phyloP scores from a whole-genome alignment of 2,329 filamentous ascomycete genomes.

The Penicillium sp. region DNA sequence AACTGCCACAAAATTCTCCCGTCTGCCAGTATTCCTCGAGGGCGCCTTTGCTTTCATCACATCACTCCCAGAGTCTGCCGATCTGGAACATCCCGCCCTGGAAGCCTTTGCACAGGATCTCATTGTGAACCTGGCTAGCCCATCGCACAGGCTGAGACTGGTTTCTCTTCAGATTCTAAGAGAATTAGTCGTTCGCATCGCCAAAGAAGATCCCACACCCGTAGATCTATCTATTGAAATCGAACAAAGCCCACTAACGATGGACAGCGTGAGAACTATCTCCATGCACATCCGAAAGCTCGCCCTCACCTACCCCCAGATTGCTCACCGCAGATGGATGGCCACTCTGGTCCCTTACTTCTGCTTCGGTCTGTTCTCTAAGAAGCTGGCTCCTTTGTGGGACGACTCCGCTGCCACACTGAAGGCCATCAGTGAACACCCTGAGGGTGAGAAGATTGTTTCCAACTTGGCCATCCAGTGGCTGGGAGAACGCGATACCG shows the following conservation, averaged over 20 bases:
- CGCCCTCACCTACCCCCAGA: conserved; percentile 62
- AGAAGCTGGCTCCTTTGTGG: conserved; percentile 83
- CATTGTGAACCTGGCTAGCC: conserved; percentile 71
- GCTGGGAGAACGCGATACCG: conserved; percentile 55
- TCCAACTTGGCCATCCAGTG: conserved; percentile 75
- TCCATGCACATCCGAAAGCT: conserved; percentile 86
- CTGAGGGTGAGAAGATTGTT: conserved; percentile 71
- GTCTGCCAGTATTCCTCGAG: conserved; percentile 66
- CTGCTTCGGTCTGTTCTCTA: conserved; percentile 84
- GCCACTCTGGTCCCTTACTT: conserved; percentile 74
- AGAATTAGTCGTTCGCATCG: conserved; percentile 55
- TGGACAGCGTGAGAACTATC: conserved; percentile 74
- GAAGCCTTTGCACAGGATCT: conserved; percentile 66
- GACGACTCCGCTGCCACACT: conserved; percentile 77
- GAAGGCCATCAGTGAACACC: conserved; percentile 70
- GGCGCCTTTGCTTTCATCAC: conserved; percentile 57
- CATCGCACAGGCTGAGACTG: conserved; percentile 73
- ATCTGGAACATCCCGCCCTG: conserved; percentile 56
- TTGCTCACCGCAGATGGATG: conserved; percentile 65
- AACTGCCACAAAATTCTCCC: conserved; percentile 67
- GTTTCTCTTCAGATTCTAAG: conserved; percentile 73
- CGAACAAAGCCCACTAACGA: conserved; percentile 75
- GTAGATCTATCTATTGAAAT: conserved; percentile 70
- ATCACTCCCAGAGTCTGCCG: conserved; percentile 26
- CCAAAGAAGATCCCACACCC: conserved; percentile 48